phyloP scores from a whole-genome alignment of 495 filamentous ascomycete genomes.

The Aspergillus saccharolyticus region DNA sequence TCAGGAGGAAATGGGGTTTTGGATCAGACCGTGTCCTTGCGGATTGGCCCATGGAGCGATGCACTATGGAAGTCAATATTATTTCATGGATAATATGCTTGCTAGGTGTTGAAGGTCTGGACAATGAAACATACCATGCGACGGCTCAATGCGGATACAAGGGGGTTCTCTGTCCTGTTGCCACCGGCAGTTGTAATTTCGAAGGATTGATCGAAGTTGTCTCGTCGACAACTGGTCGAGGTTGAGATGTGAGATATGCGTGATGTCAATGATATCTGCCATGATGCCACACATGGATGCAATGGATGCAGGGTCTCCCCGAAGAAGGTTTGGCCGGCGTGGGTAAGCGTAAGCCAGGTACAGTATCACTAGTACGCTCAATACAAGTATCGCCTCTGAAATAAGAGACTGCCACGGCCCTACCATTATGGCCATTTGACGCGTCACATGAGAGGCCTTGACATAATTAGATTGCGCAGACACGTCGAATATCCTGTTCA shows the following conservation, averaged over 20 bases:
- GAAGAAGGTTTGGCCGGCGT: conserved; percentile 4
- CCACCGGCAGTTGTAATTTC: conserved; percentile 1
- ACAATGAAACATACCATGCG: neutral
- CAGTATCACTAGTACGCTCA: neutral
- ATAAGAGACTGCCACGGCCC: neutral
- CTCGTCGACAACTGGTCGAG: conserved; percentile 4
- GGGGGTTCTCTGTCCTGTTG: neutral
- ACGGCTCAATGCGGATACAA: conserved; percentile 3
- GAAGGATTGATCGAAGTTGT: conserved; percentile 2
- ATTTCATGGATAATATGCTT: neutral
- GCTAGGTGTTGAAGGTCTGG: neutral
- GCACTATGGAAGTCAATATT: conserved; percentile 1
- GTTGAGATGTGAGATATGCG: neutral
- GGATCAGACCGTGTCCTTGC: neutral
- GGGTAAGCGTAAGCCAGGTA: conserved; percentile 3
- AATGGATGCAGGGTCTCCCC: conserved; percentile 8
- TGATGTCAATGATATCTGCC: neutral
- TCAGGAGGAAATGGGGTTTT: conserved; percentile 6
- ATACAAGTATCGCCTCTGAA: neutral
- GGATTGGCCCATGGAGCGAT: neutral
- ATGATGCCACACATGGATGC: conserved; percentile 6
- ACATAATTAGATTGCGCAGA: conserved; percentile 1
- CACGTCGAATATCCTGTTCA: conserved; percentile 5
- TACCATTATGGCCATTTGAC: neutral
- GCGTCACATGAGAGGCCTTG: neutral